Evolutionary conservation across 73 alveolate genomes (phyloP).

Genomic region (Tetrahymena borealis): DNA sequence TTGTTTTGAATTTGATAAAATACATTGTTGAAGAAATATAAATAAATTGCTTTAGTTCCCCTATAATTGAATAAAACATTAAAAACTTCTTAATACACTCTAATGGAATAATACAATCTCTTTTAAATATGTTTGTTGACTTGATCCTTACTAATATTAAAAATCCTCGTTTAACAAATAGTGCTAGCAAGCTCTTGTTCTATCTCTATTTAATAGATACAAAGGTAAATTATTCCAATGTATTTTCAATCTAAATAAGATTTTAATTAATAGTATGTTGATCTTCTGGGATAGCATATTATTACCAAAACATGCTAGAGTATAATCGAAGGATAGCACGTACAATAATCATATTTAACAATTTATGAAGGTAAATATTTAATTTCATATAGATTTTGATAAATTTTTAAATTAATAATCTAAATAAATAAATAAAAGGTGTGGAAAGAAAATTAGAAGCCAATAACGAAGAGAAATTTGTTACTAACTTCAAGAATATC

Average conservation of each 20-base stretch:
- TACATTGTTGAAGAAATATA: background rate
- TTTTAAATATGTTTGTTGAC: background rate
- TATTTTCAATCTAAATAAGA: background rate
- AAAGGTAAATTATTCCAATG: background rate
- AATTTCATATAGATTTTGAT: background rate
- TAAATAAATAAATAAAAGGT: background rate
- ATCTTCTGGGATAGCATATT: background rate
- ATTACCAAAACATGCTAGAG: background rate
- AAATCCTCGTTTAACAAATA: background rate
- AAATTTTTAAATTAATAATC: background rate
- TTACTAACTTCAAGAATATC: background rate
- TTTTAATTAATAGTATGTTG: background rate
- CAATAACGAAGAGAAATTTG: background rate
- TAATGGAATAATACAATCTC: background rate
- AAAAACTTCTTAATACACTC: background rate
- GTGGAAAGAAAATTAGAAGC: background rate
- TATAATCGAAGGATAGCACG: background rate
- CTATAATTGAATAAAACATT: background rate
- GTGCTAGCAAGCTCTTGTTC: background rate
- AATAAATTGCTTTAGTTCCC: background rate
- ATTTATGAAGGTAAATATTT: background rate
- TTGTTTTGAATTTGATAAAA: background rate
- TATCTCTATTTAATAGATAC: background rate
- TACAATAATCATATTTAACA: background rate
- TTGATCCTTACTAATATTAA: background rate